Base-by-base conservation (phyloP, 768 basidiomycete genomes). In the Butyriboletus loyo region DNA sequence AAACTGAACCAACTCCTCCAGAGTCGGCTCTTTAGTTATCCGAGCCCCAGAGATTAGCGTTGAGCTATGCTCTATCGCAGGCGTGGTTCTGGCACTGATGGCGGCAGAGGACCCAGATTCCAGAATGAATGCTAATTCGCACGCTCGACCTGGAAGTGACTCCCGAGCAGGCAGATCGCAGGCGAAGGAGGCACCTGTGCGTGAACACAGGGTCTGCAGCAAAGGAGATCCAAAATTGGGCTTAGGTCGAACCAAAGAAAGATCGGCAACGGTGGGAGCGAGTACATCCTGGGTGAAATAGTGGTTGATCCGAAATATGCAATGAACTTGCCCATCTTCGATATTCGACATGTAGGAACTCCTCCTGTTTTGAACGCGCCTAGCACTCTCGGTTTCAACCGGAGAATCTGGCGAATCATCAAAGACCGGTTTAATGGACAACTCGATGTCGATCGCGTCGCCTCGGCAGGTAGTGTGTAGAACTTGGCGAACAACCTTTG, bases 391-490 rank as follows among this genome's bases (percentile, higher is more conserved):
- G 24, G 32, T 36, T 21, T 65, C 60, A 14, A 50, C 48, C 21
- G 66, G 68, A 14, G 66, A 66, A 40, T 69, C 62, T 31, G 61
- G 55, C 5, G 50, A 43, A 44, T 49, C 62, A 52, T 58, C 68
- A 53, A 52, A 56, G 14, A 66, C 58, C 8, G 72, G 69, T 50
- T 67, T 73, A 41, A 90, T 73, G 54, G 81, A 78, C 21, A 98
- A 78, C 8, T 95, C 92, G 50, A 97, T 70, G 63, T 96, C 93
- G 41, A 98, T 80, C 31, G 87, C 84, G 66, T 97, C 95, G 14
- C 90, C 90, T 32, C 66, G 73, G 42, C 74, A 73, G n/a, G 89
- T 76, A 30, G 83, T 82, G 39, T 74, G 73, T 36, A 98, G 71
- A 37, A 96, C 76, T 77, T 95, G 95, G 28, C 92, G 88, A 47